Evolutionary conservation across 78 protist genomes (phyloP).

Genomic region (Dictyostelium purpureum): DNA sequence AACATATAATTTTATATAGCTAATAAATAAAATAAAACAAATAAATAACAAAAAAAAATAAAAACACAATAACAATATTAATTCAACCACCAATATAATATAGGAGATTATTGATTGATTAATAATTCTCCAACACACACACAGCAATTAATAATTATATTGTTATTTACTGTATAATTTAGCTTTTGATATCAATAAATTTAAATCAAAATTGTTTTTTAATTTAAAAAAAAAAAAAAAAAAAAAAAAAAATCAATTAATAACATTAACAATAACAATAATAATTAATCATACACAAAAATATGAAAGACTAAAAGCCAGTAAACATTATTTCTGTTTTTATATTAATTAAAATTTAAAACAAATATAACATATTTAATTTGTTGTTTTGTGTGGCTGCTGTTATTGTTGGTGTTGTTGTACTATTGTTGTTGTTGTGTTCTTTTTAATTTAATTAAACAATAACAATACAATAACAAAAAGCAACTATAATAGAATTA

Average conservation of each 20-base stretch:
- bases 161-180: no score
- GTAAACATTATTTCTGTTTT: neutral
- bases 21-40: no score
- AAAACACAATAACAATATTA: no score
- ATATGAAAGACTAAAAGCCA: neutral
- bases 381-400: neutral
- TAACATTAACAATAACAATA: neutral
- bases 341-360: neutral
- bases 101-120: no score
- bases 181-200: neutral
- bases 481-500: neutral
- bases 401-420: no score
- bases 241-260: neutral
- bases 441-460: neutral
- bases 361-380: no score
- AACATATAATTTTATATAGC: no score
- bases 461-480: neutral
- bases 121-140: no score
- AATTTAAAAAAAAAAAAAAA: neutral
- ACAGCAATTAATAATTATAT: no score
- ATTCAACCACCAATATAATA: no score
- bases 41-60: no score
- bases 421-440: neutral
- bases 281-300: slow-evolving; percentile 7
- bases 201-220: neutral